Evolutionary conservation across 2,329 filamentous ascomycete genomes (phyloP).

Genomic region (Ceratocystis alfenasii): DNA sequence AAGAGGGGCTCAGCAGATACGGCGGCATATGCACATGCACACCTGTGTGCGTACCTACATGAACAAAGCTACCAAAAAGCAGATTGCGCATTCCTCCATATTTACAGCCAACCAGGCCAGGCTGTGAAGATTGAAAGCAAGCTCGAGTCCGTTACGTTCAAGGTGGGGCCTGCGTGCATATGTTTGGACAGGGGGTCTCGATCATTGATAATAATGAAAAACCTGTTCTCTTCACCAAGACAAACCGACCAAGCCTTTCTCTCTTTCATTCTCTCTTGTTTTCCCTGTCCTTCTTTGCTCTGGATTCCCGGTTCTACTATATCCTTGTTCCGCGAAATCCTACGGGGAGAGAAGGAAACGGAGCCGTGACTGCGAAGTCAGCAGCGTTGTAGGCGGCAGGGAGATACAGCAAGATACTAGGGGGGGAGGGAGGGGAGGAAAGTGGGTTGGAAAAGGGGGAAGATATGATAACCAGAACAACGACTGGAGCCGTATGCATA

Average conservation of each 20-base stretch:
- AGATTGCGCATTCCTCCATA: not conserved
- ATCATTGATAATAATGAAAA: not conserved
- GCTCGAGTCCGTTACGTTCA: not conserved
- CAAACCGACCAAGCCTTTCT: not conserved
- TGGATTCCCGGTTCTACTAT: not conserved
- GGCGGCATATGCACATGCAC: not conserved
- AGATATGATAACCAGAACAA: not conserved
- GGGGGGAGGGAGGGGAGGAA: not conserved
- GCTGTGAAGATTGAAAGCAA: not conserved
- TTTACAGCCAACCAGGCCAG: constrained; percentile 6
- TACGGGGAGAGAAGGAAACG: not conserved
- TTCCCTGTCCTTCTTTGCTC: not conserved
- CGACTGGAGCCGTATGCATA: too few relatives aligned
- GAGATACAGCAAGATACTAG: not conserved
- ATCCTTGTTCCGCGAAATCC: constrained; percentile 7
- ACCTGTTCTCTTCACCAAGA: not conserved
- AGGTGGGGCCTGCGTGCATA: not conserved
- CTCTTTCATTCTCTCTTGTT: not conserved
- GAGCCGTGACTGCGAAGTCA: not conserved
- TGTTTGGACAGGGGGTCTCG: not conserved
- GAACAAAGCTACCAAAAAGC: not conserved
- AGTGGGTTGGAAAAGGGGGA: not conserved
- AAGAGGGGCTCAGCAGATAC: too few relatives aligned
- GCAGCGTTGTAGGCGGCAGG: not conserved
- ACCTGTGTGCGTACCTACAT: not conserved